Evolutionary conservation across 2,329 filamentous ascomycete species (phyloP), one percentile per base, ranked within the genome.

Genomic region (Cercospora zeae-maydis): DNA sequence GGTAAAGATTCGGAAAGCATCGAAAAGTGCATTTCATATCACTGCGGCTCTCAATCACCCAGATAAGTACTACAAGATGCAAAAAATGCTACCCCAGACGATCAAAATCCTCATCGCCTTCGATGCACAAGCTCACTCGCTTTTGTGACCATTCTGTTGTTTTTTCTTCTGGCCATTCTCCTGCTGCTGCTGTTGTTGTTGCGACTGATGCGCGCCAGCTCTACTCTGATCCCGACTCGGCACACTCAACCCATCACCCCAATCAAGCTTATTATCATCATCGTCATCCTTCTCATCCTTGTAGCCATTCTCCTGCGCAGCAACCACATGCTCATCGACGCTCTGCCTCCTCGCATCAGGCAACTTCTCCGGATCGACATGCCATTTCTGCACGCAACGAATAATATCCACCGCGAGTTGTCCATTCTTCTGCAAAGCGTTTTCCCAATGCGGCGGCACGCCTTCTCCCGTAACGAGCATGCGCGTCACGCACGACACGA

Each of bases 401-500:
- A 84, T 83, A 61, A 84, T 79, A 67, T 84, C 82, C 45, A 84
- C 82, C 1, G 82, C 82, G 58, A 84, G 71, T 69, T 83, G 80
- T 0, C 82, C 82, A 66, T 84, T 83, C 74, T 81, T 81, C 70
- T 79, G 75, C 56, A 84, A 73, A 6, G 82, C 82, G 69, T 80
- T 81, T 67, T 82, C 82, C 82, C 82, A 84, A 68, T 84, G 81
- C 36, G 72, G 66, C 1, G 82, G 82, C 42, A 84, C 81, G 10
- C 75, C 78, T 24, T 82, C 79, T 59, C 77, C 76, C 1, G 82
- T 73, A 2, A 82, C 80, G 67, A 84, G 74, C 72, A 82, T 78
- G 54, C 82, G 73, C 37, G 82, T 82, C 1, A 84, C 77, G 31
- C 76, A 76, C 47, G 67, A 82, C 71, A 73, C 83, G 80, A 75